Evolutionary conservation across 257 asterid genomes (phyloP).

Genomic region (Solanum etuberosum): DNA sequence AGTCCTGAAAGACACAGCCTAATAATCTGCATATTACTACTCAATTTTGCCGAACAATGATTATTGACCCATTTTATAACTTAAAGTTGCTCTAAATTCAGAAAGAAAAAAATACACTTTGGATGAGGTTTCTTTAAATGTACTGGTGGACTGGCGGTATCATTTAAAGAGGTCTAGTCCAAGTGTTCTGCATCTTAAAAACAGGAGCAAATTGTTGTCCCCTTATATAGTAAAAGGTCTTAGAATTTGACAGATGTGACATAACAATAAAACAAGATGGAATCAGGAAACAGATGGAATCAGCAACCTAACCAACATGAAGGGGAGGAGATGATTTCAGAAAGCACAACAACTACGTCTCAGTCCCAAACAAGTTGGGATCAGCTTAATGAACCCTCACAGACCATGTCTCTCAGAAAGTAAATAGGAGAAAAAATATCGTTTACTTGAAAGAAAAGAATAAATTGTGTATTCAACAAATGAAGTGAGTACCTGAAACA

Average conservation of each 20-base stretch:
- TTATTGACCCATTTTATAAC: not conserved
- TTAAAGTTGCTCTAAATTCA: not conserved
- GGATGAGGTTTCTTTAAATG: not conserved
- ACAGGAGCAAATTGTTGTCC: not conserved
- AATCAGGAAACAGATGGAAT: not conserved
- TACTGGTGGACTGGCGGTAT: not conserved
- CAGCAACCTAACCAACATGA: not conserved
- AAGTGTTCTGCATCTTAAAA: not conserved
- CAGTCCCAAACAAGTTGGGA: not conserved
- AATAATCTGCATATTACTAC: not conserved
- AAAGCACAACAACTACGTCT: not conserved
- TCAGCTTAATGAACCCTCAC: not conserved
- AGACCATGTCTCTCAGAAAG: not conserved
- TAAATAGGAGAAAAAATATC: not conserved
- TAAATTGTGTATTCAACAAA: not conserved
- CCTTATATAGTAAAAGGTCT: not conserved
- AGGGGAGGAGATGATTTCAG: not conserved
- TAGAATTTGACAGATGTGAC: not conserved
- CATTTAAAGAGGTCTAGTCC: not conserved
- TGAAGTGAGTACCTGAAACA: conserved; percentile 69
- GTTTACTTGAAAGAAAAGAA: not conserved
- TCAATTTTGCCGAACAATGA: not conserved
- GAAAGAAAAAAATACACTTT: not conserved
- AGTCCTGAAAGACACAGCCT: not conserved
- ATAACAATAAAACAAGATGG: not conserved